Evolutionary conservation across 2,329 filamentous ascomycete species (phyloP).

Genomic region (Corynespora cassiicola): DNA sequence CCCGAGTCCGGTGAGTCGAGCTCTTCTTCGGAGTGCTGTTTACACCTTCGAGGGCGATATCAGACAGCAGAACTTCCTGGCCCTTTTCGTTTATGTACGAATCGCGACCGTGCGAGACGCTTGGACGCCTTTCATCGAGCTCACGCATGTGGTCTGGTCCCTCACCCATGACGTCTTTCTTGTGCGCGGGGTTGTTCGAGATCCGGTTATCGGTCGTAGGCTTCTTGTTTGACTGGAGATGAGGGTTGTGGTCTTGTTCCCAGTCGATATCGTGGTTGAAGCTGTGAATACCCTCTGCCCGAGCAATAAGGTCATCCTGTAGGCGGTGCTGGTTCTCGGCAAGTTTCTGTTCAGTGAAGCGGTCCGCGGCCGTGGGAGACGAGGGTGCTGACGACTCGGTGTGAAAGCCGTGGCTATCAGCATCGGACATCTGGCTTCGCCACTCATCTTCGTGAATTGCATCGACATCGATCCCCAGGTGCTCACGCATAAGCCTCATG

Average conservation of each 20-base stretch:
- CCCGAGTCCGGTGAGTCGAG: slow-evolving; percentile 42
- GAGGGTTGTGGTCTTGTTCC: slow-evolving; percentile 64
- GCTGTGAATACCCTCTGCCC: slow-evolving; percentile 65
- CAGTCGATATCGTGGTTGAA: slow-evolving; percentile 79
- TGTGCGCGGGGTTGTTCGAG: slow-evolving; percentile 67
- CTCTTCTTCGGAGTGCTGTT: slow-evolving; percentile 53
- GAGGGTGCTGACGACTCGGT: slow-evolving; percentile 41
- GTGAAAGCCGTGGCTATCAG: slow-evolving; percentile 72
- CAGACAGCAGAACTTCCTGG: slow-evolving; percentile 74
- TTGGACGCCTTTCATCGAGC: slow-evolving; percentile 59
- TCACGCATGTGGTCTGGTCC: slow-evolving; percentile 75
- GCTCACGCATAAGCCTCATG: slow-evolving; percentile 93
- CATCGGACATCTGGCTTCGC: slow-evolving; percentile 46
- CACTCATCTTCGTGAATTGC: slow-evolving; percentile 63
- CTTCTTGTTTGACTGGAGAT: slow-evolving; percentile 62
- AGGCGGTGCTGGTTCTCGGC: slow-evolving; percentile 48
- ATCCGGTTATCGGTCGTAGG: slow-evolving; percentile 64
- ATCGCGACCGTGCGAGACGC: slow-evolving; percentile 71
- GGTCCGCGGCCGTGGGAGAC: slow-evolving; percentile 40
- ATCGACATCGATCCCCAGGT: slow-evolving; percentile 94
- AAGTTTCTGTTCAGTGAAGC: slow-evolving; percentile 47
- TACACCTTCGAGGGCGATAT: slow-evolving; percentile 67
- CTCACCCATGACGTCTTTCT: slow-evolving; percentile 78
- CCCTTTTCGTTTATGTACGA: slow-evolving; percentile 69
- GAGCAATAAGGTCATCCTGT: slow-evolving; percentile 64